Base-by-base conservation (phyloP, 2,329 filamentous ascomycete species). In the Venturia nashicola region DNA sequence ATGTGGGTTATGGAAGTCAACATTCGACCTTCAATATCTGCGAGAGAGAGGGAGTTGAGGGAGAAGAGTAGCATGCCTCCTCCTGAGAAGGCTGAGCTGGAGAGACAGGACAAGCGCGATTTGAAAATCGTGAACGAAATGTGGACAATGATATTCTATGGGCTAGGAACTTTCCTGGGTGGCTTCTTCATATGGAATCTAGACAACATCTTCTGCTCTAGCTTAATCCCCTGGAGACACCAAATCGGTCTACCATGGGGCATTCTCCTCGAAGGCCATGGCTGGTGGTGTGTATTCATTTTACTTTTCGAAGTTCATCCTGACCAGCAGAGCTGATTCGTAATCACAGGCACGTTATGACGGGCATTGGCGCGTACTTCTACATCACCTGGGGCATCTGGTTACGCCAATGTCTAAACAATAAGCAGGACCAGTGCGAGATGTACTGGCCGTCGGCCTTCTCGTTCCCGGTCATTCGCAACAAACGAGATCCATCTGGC, bases 341-440 rank as follows among this genome's bases (percentile, higher is more conserved):
- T 14, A 43, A 34, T 62, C 27, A 36, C 62, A 82, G 87, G 88
- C 90, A 93, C 75, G 71, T 93, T 44, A 86, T 93, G 81, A 94
- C 90, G 0, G 90, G 90, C 14, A 78, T 87, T 43, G 90, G 90
- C 72, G 90, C 90, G 18, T 95, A 95, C 74, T 88, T 87, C 71
- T 91, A 93, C 72, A 90, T 95, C 68, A 79, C 85, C 16, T 95
- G 90, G 90, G 87, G 89, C 16, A 85, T 92, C 34, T 93, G 89
- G 87, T 80, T 94, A 20, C 83, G 89, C 48, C 86, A 88, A 67
- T 91, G 89, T 69, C 77, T 94, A 61, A 89, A 91, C 66, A 84
- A 85, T 3, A 81, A 81, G 57, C 88, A 90, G 70, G 83, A 88
- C 51, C 84, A 91, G 70, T 94, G 86, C 71, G 79, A 82, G 69